Conservation (phyloP, 2,329 filamentous ascomycete genomes). For the Talaromyces islandicus region DNA sequence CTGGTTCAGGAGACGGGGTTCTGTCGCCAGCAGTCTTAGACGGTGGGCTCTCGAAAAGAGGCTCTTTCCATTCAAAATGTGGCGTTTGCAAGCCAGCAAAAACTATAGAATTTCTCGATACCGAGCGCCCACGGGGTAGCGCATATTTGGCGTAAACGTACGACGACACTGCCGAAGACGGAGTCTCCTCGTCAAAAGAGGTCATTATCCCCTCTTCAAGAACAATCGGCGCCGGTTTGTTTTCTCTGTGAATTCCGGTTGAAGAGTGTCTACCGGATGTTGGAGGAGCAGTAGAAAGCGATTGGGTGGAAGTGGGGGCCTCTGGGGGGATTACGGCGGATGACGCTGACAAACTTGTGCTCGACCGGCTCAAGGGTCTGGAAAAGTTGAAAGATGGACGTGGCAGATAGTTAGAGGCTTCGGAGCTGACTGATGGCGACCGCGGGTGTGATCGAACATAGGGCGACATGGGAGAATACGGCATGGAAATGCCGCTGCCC, state of each 20-base stretch:
- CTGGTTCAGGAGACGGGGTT: constrained; percentile 26
- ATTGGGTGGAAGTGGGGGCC: constrained; percentile 18
- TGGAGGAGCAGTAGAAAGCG: neutral
- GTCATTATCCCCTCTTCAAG: constrained; percentile 12
- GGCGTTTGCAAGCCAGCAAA: constrained; percentile 51
- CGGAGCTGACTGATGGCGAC: constrained; percentile 80
- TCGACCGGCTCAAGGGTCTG: constrained; percentile 66
- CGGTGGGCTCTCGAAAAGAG: constrained; percentile 37
- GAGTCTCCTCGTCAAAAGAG: constrained; percentile 20
- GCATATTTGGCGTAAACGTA: constrained; percentile 84
- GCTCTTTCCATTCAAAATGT: constrained; percentile 61
- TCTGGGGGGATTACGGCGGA: constrained; percentile 22
- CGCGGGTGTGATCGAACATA: constrained; percentile 58
- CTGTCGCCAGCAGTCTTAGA: constrained; percentile 20
- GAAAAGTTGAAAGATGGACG: constrained; percentile 90
- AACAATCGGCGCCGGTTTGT: constrained; percentile 29
- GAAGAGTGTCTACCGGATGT: neutral
- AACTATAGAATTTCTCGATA: constrained; percentile 63
- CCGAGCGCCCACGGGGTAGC: constrained; percentile 72
- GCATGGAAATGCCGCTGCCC: constrained; percentile 57
- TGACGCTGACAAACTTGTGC: constrained; percentile 32
- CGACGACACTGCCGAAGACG: constrained; percentile 53
- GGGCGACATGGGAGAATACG: constrained; percentile 60
- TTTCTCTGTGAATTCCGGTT: constrained; percentile 14
- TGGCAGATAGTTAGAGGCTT: constrained; percentile 64